phyloP scores from a whole-genome alignment of 345 rosid species.

The Populus alba region DNA sequence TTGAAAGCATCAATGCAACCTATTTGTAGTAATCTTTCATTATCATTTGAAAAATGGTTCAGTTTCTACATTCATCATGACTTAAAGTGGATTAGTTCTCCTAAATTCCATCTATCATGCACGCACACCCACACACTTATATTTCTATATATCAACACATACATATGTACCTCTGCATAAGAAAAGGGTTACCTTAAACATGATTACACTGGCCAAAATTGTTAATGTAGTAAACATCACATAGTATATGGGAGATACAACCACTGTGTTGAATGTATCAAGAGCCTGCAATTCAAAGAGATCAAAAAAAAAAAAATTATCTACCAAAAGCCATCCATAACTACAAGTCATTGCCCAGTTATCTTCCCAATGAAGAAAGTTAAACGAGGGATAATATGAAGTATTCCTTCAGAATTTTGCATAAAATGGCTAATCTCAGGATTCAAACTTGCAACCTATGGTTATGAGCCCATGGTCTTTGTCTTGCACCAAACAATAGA shows the following conservation, averaged over 20 bases:
- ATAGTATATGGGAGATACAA: constrained; percentile 25
- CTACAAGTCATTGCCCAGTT: neutral
- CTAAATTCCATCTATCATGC: neutral
- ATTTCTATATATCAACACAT: neutral
- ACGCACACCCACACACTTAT: neutral
- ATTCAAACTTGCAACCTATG: neutral
- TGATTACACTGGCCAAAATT: constrained; percentile 23
- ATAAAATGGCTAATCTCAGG: neutral
- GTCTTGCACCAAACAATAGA: constrained; percentile 1
- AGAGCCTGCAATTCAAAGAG: constrained; percentile 23
- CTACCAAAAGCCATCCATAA: neutral
- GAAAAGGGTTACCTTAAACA: constrained; percentile 17
- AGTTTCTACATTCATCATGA: neutral
- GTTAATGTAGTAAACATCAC: constrained; percentile 26
- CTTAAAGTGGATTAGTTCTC: neutral
- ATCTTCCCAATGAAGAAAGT: neutral
- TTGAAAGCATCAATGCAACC: neutral
- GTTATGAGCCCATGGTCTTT: neutral
- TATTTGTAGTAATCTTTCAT: neutral
- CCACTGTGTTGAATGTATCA: constrained; percentile 25
- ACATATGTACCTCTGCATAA: neutral
- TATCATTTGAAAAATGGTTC: neutral
- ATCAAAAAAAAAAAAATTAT: neutral
- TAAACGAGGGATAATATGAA: neutral
- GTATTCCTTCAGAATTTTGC: neutral